Base-by-base conservation (phyloP, 2,329 filamentous ascomycete genomes). In the Scopulariopsis brevicaulis region DNA sequence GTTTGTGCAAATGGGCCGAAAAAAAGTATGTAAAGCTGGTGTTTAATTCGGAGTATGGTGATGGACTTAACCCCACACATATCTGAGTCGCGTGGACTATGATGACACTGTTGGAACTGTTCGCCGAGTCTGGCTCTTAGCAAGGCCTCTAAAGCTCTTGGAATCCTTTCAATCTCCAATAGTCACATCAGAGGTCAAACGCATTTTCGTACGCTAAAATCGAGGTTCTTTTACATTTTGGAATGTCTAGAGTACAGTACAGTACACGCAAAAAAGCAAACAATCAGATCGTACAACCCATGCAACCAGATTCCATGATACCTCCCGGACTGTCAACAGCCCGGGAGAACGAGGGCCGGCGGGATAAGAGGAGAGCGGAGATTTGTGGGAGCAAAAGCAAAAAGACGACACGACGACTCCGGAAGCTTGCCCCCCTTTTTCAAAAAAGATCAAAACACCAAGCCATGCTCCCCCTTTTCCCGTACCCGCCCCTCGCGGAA, bases 401-500 rank as follows among this genome's bases (percentile, higher is more conserved):
- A 24, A 37, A 51, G 48, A 53, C 15, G 28, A 43, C 28, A 46
- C n/a, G 25, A 56, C 25, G n/a, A 54, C 28, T 32, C 28, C 28
- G 28, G 28, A 32, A 32, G 28, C 37, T 55, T 46, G 24, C 43
- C 55, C 32, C 32, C 32, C 25, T 56, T 56, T 28, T 56, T 34
- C 48, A 56, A 20, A n/a, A 56, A 56, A 34, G 20, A 56, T n/a
- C 50, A 55, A 46, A 57, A 57, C 55, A 57, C 55, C 55, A 43
- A 57, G 22, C 55, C 46, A 57, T 57, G 55, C 55, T 57, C 32
- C 48, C 37, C 15, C 46, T 20, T 6, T 24, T 24, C 20, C n/a
- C 46, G 18, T 11, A 14, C 20, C 43, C 55, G 34, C 43, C 37
- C n/a, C 18, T 25, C 46, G 22, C 11, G 18, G 46, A 50, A 8